Percentiles rank a stretch among this genome's conserved stretches.
Evolutionary conservation across 345 rosid species (phyloP).

Genomic region (Melaleuca alternifolia): DNA sequence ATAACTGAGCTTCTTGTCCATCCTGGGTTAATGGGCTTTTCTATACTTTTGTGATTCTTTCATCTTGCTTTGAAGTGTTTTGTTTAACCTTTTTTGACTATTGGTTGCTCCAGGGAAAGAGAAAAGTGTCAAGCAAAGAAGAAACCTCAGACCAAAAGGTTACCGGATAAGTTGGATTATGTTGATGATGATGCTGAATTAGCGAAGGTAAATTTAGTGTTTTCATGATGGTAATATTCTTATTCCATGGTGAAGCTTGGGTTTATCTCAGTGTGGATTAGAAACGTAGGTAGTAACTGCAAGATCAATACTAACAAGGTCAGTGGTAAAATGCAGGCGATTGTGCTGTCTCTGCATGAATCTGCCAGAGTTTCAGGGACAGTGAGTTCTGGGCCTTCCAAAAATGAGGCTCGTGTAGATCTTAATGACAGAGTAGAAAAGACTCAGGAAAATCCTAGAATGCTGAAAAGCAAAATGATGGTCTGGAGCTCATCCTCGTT

Average conservation of each 20-base stretch:
- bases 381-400: slow-evolving; percentile 4
- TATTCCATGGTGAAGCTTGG: background rate
- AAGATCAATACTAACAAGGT: background rate
- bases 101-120: background rate
- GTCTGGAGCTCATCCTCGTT: slow-evolving; percentile 15
- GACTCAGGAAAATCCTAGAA: slow-evolving; percentile 11
- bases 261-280: background rate
- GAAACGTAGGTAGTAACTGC: background rate
- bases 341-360: slow-evolving; percentile 64
- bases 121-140: slow-evolving; percentile 11
- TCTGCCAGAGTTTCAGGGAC: background rate
- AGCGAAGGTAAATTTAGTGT: background rate
- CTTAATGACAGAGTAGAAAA: slow-evolving; percentile 19
- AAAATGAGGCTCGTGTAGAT: background rate
- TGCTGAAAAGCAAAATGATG: slow-evolving; percentile 33
- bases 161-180: slow-evolving; percentile 11
- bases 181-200: slow-evolving; percentile 33
- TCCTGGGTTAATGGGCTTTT: background rate
- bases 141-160: slow-evolving; percentile 17
- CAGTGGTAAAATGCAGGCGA: slow-evolving; percentile 37
- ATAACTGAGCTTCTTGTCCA: background rate
- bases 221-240: background rate
- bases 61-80: background rate
- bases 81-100: background rate
- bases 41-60: background rate